A percentile compares a stretch with the other conserved stretches of the same genome.
Conservation (phyloP, 495 filamentous ascomycete genomes). For the Hypoxylon rickii region DNA sequence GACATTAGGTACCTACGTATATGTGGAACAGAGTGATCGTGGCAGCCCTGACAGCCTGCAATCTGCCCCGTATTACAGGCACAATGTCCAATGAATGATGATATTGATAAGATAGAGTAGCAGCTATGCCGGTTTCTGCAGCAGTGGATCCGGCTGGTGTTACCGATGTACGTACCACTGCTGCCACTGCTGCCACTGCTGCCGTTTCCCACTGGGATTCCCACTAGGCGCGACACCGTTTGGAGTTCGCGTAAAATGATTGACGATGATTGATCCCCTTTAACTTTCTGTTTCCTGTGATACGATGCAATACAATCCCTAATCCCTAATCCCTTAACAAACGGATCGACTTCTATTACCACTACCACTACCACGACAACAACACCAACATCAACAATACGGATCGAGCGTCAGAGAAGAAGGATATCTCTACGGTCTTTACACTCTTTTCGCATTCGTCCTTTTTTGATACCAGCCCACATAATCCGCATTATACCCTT, state of each 20-base stretch:
- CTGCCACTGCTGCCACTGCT: no score
- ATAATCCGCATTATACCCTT: slow-evolving; percentile 26
- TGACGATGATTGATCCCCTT: slow-evolving; percentile 10
- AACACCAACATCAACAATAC: no score
- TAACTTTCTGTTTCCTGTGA: not conserved
- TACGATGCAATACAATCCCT: no score
- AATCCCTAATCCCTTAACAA: no score
- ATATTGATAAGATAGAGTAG: slow-evolving; percentile 13
- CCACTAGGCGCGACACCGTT: slow-evolving; percentile 28
- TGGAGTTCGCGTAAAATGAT: slow-evolving; percentile 25
- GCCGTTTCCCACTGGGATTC: slow-evolving; percentile 16
- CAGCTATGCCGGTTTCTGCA: not conserved
- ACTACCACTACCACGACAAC: not conserved
- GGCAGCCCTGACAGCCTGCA: slow-evolving; percentile 7
- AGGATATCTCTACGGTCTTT: slow-evolving; percentile 14
- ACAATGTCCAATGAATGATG: slow-evolving; percentile 13
- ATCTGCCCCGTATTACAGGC: slow-evolving; percentile 5
- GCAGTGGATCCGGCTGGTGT: no score
- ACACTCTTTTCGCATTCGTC: slow-evolving; percentile 31
- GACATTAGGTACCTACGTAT: not conserved
- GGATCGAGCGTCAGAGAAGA: slow-evolving; percentile 16
- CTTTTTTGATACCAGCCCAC: slow-evolving; percentile 16
- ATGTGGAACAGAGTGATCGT: slow-evolving; percentile 18
- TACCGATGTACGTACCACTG: no score
- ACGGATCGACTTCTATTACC: not conserved